A percentile compares a stretch with the other conserved stretches of the same genome.
Evolutionary conservation across 2,329 filamentous ascomycete species (phyloP).

Genomic region (Diaporthe eres): DNA sequence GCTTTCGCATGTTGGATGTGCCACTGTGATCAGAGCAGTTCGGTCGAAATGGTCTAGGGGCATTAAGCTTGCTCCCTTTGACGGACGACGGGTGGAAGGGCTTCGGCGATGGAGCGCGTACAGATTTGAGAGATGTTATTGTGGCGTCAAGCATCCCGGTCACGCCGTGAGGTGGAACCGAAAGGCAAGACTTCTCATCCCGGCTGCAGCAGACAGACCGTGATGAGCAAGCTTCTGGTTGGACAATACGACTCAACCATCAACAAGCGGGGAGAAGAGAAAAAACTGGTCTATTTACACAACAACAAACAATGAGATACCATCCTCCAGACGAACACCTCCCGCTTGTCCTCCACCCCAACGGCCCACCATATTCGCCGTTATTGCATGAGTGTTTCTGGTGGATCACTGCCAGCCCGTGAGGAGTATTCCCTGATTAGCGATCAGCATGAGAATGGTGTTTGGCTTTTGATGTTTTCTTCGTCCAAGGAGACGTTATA

Average conservation of each 20-base stretch:
- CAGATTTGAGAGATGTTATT: not conserved
- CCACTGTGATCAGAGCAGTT: not conserved
- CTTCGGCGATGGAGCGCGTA: not conserved
- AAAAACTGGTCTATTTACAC: not conserved
- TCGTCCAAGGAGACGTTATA: not conserved
- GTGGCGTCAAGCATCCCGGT: not conserved
- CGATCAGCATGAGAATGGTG: not conserved
- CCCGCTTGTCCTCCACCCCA: not conserved
- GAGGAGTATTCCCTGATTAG: not conserved
- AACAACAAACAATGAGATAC: slow-evolving; percentile 12
- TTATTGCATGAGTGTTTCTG: not conserved
- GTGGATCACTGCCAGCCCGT: not conserved
- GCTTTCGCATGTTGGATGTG: no score
- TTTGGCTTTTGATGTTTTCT: not conserved
- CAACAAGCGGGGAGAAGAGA: not conserved
- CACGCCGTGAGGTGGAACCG: not conserved
- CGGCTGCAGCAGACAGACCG: not conserved
- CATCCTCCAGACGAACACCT: not conserved
- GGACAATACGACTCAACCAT: not conserved
- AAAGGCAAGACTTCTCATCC: not conserved
- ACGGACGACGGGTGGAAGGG: not conserved
- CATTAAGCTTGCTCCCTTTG: not conserved
- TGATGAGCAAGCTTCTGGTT: not conserved
- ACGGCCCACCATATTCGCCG: not conserved
- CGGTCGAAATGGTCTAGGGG: not conserved